Base-by-base conservation (phyloP, 805 yeast species). In the Yamadazyma kitorensis region DNA sequence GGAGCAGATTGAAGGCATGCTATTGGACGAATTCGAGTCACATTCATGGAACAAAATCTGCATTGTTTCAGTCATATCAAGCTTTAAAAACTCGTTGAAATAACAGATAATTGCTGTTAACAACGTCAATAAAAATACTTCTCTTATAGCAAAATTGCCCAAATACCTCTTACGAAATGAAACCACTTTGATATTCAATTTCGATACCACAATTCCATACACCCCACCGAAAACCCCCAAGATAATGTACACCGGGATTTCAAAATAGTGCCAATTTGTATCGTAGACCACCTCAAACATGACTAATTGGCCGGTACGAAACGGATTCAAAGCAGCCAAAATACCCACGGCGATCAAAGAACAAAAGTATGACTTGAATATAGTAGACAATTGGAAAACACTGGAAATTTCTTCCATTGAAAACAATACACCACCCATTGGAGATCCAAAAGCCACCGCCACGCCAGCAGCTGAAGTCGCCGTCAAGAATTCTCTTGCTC, bases 381-480 rank as follows among this genome's bases (percentile, higher is more conserved):
- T 72, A 1, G 96, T 85, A 3, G 83, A 71, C 11, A 88, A 63
- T 45, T 78, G 83, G 54, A 87, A 82, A 25, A 75, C 74, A 20
- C 81, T 70, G 0, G 93, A 76, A 19, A 93, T 87, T 48, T 93
- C 98, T 55, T 93, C 99, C 39, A 93, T 74, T 9, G 95, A 80
- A 56, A 94, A 93, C 24, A 93, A 60, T 1, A 93, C 98, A 11
- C 99, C 99, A 17, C 95, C 95, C 65, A 91, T 87, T 0, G 98
- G 98, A 9, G 89, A 78, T 0, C 96, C 98, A 66, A 93, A 93
- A 0, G 98, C 98, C 6, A 93, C 98, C 0, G 98, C 98, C 6
- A 93, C 98, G 34, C 99, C 99, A 1, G 98, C 96, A 3, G 96
- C 98, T 7, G 96, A 76, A 3, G 96, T 82, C 0, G 98, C 96